These are phyloP conservation scores for Aphanomyces astaci DNA, from an alignment of 352 stramenopile genomes.

Conservation along the genomic window DNA sequence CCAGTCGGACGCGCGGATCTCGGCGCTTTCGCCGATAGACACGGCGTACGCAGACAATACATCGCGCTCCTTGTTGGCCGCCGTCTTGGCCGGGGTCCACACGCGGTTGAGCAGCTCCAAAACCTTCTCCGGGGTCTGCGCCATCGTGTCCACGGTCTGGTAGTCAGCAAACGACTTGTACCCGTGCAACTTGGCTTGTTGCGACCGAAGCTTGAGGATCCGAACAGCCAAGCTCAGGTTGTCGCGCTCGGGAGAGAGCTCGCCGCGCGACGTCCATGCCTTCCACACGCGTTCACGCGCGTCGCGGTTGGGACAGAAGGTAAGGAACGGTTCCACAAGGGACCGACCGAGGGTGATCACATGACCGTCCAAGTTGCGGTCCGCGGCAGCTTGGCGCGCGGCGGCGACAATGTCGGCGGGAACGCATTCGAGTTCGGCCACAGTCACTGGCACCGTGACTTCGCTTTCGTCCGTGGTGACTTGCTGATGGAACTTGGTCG, in stretches of 20 bases:
- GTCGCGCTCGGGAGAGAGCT: constrained; percentile 39
- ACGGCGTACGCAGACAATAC: constrained; percentile 43
- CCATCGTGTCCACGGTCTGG: constrained; percentile 56
- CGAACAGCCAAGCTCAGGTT: constrained; percentile 44
- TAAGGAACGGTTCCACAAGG: constrained; percentile 59
- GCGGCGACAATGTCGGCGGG: constrained; percentile 42
- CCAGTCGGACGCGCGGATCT: constrained; percentile 59
- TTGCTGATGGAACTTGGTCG: constrained; percentile 57
- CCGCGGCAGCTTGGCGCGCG: constrained; percentile 39
- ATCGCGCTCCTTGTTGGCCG: constrained; percentile 39
- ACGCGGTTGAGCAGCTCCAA: constrained; percentile 38
- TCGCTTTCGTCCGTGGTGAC: constrained; percentile 54
- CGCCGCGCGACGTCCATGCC: constrained; percentile 44
- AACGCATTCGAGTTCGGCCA: constrained; percentile 41
- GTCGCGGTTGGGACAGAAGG: constrained; percentile 37
- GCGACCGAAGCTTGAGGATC: constrained; percentile 44
- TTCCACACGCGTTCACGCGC: constrained; percentile 44
- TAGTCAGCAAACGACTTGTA: constrained; percentile 50
- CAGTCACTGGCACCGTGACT: constrained; percentile 39
- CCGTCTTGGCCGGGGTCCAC: constrained; percentile 32
- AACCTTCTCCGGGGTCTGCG: constrained; percentile 44
- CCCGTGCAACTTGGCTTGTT: constrained; percentile 39
- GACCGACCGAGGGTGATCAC: constrained; percentile 50
- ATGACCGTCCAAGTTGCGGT: constrained; percentile 37
- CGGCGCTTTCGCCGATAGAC: constrained; percentile 33